Evolutionary conservation across 208 protist genomes (phyloP).

Genomic region (Acanthamoeba triangularis): DNA sequence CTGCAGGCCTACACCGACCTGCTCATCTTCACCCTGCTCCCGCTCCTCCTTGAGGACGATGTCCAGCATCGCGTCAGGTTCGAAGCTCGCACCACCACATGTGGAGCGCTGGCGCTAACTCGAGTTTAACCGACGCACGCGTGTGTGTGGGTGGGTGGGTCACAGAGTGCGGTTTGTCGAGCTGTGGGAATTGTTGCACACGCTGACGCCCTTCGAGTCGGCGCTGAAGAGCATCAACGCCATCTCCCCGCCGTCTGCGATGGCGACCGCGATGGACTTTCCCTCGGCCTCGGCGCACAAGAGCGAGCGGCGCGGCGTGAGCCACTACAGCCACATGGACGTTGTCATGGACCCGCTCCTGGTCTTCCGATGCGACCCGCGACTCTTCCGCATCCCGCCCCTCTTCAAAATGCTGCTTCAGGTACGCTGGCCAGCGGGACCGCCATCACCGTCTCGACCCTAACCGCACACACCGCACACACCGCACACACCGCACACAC

Average conservation of each 20-base stretch:
- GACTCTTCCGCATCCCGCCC: constrained; percentile 78
- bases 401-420: constrained; percentile 81
- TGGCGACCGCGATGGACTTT: neutral
- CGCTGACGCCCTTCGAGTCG: constrained; percentile 53
- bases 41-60: neutral
- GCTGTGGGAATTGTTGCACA: constrained; percentile 73
- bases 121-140: neutral
- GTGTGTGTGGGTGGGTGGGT: neutral
- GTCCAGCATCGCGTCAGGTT: neutral
- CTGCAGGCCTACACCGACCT: constrained; percentile 37
- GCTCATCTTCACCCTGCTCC: constrained; percentile 26
- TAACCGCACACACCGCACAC: neutral
- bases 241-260: neutral
- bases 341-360: constrained; percentile 80
- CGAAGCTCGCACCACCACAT: neutral
- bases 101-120: neutral
- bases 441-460: neutral
- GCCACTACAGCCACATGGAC: constrained; percentile 75
- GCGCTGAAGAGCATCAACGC: constrained; percentile 81
- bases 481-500: constrained; percentile 17
- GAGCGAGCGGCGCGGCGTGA: neutral
- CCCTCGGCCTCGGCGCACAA: neutral
- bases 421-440: neutral
- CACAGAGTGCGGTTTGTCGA: constrained; percentile 65
- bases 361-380: constrained; percentile 75